Base-by-base conservation (phyloP, 352 stramenopile species). In the Globisporangium recalcitrans region DNA sequence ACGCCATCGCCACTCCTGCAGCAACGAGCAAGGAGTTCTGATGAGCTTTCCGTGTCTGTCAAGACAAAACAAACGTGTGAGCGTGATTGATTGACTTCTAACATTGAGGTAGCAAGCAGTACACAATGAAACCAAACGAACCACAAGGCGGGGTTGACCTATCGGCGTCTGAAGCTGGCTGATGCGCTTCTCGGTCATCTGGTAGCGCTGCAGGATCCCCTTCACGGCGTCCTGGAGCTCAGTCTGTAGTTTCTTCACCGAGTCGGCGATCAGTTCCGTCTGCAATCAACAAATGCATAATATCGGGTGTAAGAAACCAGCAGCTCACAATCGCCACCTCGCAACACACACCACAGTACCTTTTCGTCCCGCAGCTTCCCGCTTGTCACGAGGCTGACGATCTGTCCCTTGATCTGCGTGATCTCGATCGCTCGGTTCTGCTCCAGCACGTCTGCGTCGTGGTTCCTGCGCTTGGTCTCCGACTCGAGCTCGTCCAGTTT, bases 371-470 rank as follows among this genome's bases (percentile, higher is more conserved):
- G 71, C 31, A 95, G 78, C 46, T 86, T 87, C 5, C 74, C 69
- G 24, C 70, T 88, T 6, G 86, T 75, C 11, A 86, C 72, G 21
- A 93, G 61, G 44, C 78, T 82, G 3, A 91, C 78, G 53, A 92
- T 76, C 38, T 93, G 78, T 0, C 74, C 79, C 62, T 87, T 88
- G 49, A 92, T 77, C 57, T 91, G 80, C 46, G 78, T 78, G n/a
- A 91, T 77, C 55, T 93, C 86, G 32, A 90, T 76, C 19, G 74
- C 75, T 7, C 80, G 78, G 34, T 70, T 73, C 65, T 95, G 80
- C 52, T 95, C 86, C 58, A 89, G 73, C 34, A 95, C 68, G n/a
- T 92, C 84, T 2, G 78, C 69, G 59, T 95, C 86, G 64, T 93
- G 86, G 53, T 81, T 78, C 11, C 82, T 72, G 19, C 73, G 76